Conservation (phyloP, 1,139 yeast genomes). For the Tardiomyces depauwii region DNA sequence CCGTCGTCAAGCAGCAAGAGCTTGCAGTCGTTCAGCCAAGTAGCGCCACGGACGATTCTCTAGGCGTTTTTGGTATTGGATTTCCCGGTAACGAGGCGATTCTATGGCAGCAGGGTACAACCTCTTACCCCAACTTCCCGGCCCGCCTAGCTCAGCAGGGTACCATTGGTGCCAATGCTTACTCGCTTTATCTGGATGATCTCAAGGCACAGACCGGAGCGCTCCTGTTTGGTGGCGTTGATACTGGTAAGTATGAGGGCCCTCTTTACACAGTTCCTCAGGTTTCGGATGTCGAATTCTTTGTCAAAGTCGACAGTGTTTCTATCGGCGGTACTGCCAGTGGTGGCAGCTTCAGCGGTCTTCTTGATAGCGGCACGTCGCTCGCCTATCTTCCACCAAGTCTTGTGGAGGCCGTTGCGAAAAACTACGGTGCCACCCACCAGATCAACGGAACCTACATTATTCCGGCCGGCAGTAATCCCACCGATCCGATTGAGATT, state of each 20-base stretch:
- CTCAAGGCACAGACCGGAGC: constrained; percentile 32
- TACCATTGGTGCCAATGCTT: constrained; percentile 32
- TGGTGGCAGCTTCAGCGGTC: constrained; percentile 21
- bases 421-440: not conserved
- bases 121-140: constrained; percentile 28
- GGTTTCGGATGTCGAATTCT: not conserved
- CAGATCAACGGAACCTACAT: constrained; percentile 19
- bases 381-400: constrained; percentile 34
- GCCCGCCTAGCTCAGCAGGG: constrained; percentile 35
- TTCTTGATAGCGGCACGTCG: constrained; percentile 49
- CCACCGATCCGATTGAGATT: constrained; percentile 16
- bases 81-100: constrained; percentile 7
- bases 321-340: not conserved
- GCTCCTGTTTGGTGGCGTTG: constrained; percentile 49
- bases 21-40: not conserved
- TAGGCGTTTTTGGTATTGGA: constrained; percentile 22
- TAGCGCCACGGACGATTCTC: constrained; percentile 4
- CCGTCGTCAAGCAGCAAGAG: not conserved
- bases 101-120: not conserved
- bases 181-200: constrained; percentile 38
- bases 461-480: constrained; percentile 12
- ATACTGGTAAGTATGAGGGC: constrained; percentile 41
- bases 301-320: not conserved
- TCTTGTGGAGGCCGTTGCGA: constrained; percentile 22
- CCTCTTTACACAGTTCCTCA: constrained; percentile 32